Percentiles rank a stretch among this genome's conserved stretches.
These are phyloP conservation scores for Fusarium phyllophilum DNA, from an alignment of 2,329 filamentous ascomycete genomes.

Conservation along the genomic window DNA sequence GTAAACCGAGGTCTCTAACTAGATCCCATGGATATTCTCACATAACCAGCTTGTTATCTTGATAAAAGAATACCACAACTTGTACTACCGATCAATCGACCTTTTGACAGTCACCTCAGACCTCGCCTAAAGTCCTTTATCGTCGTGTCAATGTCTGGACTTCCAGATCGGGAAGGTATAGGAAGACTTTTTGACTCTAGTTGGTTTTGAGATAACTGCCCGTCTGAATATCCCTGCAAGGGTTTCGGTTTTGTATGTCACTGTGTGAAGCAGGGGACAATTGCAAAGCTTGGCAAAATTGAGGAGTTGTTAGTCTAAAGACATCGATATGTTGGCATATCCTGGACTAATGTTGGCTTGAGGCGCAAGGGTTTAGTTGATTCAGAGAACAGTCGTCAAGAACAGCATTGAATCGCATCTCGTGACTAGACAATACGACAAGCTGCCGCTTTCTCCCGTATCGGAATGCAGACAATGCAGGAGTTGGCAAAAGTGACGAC, in stretches of 20 bases:
- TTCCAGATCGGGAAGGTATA: slow-evolving; percentile 31
- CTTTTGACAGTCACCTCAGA: not conserved
- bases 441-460: slow-evolving; percentile 11
- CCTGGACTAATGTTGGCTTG: not conserved
- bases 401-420: not conserved
- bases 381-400: not conserved
- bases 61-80: not conserved
- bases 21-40: not conserved
- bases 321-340: not conserved
- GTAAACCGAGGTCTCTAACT: not conserved
- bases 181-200: not conserved
- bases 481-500: slow-evolving; percentile 29
- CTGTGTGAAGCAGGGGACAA: not conserved
- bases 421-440: not conserved
- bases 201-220: slow-evolving; percentile 9
- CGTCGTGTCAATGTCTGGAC: not conserved
- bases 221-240: slow-evolving; percentile 1
- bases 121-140: not conserved
- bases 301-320: not conserved
- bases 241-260: slow-evolving; percentile 8
- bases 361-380: not conserved
- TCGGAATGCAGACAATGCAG: not conserved
- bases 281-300: slow-evolving; percentile 10
- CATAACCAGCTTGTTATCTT: not conserved
- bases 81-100: not conserved